Evolutionary conservation across 2,329 filamentous ascomycete genomes (phyloP).

Genomic region (Fusarium torreyae): DNA sequence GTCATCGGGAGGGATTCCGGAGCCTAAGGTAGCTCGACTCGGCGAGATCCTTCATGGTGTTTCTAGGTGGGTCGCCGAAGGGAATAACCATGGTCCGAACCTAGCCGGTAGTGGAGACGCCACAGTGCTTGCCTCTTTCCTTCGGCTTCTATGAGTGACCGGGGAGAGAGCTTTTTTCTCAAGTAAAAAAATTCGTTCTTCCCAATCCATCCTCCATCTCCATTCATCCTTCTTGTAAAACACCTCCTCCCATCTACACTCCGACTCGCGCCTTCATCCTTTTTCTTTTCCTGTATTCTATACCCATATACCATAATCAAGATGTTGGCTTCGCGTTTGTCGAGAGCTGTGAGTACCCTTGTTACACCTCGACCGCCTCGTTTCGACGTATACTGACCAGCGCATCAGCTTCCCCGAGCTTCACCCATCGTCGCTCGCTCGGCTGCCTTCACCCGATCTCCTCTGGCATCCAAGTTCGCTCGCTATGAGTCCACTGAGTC

Average conservation of each 20-base stretch:
- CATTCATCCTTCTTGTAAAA: slow-evolving; percentile 48
- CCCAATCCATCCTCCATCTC: slow-evolving; percentile 50
- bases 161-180: slow-evolving; percentile 54
- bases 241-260: slow-evolving; percentile 52
- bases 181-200: slow-evolving; percentile 57
- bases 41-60: slow-evolving; percentile 23
- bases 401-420: slow-evolving; percentile 81
- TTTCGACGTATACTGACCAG: slow-evolving; percentile 37
- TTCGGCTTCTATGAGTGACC: slow-evolving; percentile 59
- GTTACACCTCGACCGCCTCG: slow-evolving; percentile 14
- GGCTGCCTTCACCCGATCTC: slow-evolving; percentile 76
- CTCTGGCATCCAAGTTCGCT: slow-evolving; percentile 80
- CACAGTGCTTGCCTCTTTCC: slow-evolving; percentile 57
- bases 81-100: slow-evolving; percentile 53
- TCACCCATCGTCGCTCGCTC: slow-evolving; percentile 77
- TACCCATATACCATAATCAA: slow-evolving; percentile 60
- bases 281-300: slow-evolving; percentile 54
- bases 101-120: slow-evolving; percentile 49
- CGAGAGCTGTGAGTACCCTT: slow-evolving; percentile 77
- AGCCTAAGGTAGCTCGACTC: not conserved
- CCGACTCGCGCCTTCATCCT: slow-evolving; percentile 53
- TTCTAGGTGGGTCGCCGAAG: slow-evolving; percentile 38
- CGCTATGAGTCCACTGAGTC: slow-evolving; percentile 79
- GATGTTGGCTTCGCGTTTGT: slow-evolving; percentile 81
- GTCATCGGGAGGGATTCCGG: slow-evolving; percentile 18